Percentiles rank a stretch among this genome's conserved stretches.
Evolutionary conservation across 148 eudicot genomes (phyloP).

Genomic region (Diospyros kaki): DNA sequence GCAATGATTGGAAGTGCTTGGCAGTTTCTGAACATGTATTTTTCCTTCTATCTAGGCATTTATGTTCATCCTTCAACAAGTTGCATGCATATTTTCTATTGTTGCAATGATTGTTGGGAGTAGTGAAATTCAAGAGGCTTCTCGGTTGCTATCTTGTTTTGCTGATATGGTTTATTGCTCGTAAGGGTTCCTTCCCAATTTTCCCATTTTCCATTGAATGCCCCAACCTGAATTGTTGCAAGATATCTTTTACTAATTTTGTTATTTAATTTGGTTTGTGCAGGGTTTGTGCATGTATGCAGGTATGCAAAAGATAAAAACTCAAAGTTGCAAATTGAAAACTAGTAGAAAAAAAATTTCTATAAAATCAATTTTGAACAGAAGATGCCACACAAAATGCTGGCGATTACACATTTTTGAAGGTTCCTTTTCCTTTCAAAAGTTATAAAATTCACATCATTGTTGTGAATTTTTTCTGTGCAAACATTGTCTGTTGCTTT

Average conservation of each 20-base stretch:
- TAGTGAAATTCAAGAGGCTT: constrained; percentile 73
- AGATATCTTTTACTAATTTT: constrained; percentile 19
- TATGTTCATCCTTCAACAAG: constrained; percentile 90
- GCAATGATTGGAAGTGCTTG: not conserved
- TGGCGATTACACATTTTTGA: not conserved
- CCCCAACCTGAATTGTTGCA: not conserved
- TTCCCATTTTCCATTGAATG: not conserved
- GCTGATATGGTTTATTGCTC: constrained; percentile 87
- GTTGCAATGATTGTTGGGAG: constrained; percentile 87
- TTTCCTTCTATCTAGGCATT: constrained; percentile 50
- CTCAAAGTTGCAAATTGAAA: not conserved
- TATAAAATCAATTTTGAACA: not conserved
- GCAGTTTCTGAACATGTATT: constrained; percentile 4
- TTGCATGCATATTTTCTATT: constrained; percentile 93
- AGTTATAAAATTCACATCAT: not conserved
- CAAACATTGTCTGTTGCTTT: not conserved
- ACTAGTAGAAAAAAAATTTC: not conserved
- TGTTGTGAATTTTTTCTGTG: not conserved
- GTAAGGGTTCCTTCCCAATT: constrained; percentile 40
- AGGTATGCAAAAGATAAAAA: constrained; percentile 46
- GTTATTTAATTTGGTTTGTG: constrained; percentile 20
- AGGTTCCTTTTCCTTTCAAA: no score
- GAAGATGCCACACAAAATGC: not conserved
- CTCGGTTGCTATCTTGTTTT: constrained; percentile 59
- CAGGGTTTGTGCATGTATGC: constrained; percentile 99